Evolutionary conservation across 140 eudicot genomes (phyloP).

Genomic region (Oenanthe javanica): DNA sequence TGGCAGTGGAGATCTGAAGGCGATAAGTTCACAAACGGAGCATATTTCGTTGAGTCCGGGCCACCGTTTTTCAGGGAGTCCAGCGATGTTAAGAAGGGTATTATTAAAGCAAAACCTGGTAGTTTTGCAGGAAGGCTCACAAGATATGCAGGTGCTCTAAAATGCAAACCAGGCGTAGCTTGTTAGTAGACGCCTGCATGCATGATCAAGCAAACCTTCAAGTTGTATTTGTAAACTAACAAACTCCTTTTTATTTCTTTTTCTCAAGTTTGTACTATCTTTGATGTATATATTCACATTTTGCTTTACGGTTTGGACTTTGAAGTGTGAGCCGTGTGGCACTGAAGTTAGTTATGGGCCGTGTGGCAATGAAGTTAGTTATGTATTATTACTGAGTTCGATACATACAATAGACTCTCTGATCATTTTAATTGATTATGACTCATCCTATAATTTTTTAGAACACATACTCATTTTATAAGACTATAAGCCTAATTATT

Average conservation of each 20-base stretch:
- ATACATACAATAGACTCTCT: too few species aligned
- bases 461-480: too few species aligned
- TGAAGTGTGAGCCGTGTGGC: too few species aligned
- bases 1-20: constrained; percentile 79
- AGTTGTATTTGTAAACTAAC: background rate
- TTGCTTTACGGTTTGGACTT: background rate
- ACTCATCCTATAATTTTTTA: too few species aligned
- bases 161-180: constrained; percentile 29
- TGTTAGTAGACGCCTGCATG: constrained; percentile 27
- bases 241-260: background rate
- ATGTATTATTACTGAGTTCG: too few species aligned
- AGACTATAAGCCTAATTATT: too few species aligned
- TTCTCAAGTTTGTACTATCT: background rate
- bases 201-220: background rate
- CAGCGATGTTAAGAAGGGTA: background rate
- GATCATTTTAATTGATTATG: too few species aligned
- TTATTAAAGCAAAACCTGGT: constrained; percentile 54
- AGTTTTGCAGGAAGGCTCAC: constrained; percentile 46
- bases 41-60: constrained; percentile 52
- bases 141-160: constrained; percentile 47
- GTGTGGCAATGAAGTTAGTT: too few species aligned
- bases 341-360: too few species aligned
- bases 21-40: constrained; percentile 58
- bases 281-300: background rate
- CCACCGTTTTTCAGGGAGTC: constrained; percentile 21